Base-by-base conservation (phyloP, 352 stramenopile genomes). In the Globisporangium ultimum region DNA sequence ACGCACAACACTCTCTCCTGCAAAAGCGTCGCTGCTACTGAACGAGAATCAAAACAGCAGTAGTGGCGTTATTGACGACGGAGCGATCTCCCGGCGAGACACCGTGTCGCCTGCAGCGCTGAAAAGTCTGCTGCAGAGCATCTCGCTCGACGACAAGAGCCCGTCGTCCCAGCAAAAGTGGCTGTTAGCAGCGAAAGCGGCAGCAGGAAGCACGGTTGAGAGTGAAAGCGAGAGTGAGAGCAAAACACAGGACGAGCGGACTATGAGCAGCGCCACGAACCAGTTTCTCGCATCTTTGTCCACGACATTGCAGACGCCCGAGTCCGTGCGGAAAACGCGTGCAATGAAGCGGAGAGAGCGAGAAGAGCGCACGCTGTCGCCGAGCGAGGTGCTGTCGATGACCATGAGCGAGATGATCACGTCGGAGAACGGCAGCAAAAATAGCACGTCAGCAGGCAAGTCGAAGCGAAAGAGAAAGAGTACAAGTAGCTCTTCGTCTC, bases 1-100 rank as follows among this genome's bases (percentile, higher is more conserved):
- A 1, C 61, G 61, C 21, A 55, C 54, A 17, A 87, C 78, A 48
- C 60, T 89, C 55, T 88, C 78, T 47, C 78, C 78, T 14, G 60
- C 70, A 17, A 82, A 77, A 21, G 70, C 68, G 48, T 51, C 64
- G 18, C 38, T 72, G 43, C 58, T 88, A 1, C 53, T 74, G 21
- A 49, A 64, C 18, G 28, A 36, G 28, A 36, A 36, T 10, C 28
- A 36, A 36, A 66, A 57, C 58, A 42, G 60, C 58, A 48, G 62
- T 46, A 40, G 55, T 48, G 22, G 58, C 60, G 34, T 59, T 55
- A 17, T 60, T 6, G 51, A 42, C 45, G 62, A 68, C 46, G 60
- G 53, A 10, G 52, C 61, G 8, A 63, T 77, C 28, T 70, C 67
- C 9, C 66, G 72, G 7, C 52, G 61, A 32, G 65, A 77, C 41